phyloP scores from a whole-genome alignment of 139 green algal genomes.

The Coelastrella sp. region DNA sequence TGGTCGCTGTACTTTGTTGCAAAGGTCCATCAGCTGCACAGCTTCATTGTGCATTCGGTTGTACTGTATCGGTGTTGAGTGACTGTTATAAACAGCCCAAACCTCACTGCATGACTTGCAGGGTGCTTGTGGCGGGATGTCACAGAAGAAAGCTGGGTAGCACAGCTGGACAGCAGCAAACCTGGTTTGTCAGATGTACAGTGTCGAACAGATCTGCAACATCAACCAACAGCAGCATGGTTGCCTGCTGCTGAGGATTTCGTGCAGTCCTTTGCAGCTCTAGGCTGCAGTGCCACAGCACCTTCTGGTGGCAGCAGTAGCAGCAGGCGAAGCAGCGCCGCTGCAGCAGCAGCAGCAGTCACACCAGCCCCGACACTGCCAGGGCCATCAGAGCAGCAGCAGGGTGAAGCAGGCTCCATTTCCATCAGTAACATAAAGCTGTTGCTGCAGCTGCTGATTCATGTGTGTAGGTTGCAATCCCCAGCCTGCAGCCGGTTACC shows the following conservation, averaged over 20 bases:
- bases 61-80: too few species aligned
- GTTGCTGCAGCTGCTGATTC: constrained; percentile 47
- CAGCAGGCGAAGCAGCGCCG: constrained; percentile 19
- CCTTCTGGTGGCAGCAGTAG: constrained; percentile 25
- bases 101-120: background rate
- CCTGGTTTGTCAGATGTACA: background rate
- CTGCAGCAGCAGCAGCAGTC: constrained; percentile 25
- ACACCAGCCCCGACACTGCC: background rate
- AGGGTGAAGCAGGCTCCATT: background rate
- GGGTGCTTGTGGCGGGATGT: background rate
- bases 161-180: constrained; percentile 10
- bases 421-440: constrained; percentile 27
- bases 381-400: background rate
- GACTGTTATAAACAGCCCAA: too few species aligned
- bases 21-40: too few species aligned
- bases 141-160: background rate
- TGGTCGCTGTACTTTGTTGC: too few species aligned
- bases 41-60: too few species aligned
- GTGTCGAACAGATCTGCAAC: constrained; percentile 3
- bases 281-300: constrained; percentile 18
- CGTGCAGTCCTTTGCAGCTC: background rate
- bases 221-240: background rate
- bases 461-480: constrained; percentile 26
- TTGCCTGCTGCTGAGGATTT: constrained; percentile 11
- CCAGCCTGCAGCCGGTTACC: constrained; percentile 6